A percentile compares a stretch with the other conserved stretches of the same genome.
These are phyloP conservation scores for Craspedostauros australis DNA, from an alignment of 108 stramenopile species.

Conservation along the genomic window DNA sequence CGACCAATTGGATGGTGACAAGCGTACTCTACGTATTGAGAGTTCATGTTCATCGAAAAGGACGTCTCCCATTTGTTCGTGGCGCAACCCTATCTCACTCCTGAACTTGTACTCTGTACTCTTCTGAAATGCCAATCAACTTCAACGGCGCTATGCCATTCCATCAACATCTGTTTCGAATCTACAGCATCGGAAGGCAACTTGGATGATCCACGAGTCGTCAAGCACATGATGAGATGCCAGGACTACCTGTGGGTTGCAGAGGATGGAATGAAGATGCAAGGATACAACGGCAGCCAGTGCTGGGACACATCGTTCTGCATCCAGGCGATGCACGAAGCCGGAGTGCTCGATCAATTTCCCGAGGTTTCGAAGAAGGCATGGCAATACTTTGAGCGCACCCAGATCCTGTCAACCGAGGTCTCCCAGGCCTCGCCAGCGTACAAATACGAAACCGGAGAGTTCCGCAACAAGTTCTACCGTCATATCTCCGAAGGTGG, in stretches of 20 bases:
- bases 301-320: conserved; percentile 99
- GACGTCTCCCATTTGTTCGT: no score
- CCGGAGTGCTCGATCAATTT: conserved; percentile 72
- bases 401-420: conserved; percentile 82
- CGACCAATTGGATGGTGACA: no score
- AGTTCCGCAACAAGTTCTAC: conserved; percentile 74
- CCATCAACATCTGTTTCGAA: not conserved
- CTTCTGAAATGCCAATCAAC: not conserved
- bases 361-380: conserved; percentile 60
- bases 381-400: conserved; percentile 76
- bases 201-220: conserved; percentile 50
- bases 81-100: no score
- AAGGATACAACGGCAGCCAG: conserved; percentile 97
- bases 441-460: conserved; percentile 67
- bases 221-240: conserved; percentile 82
- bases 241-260: conserved; percentile 97
- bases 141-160: not conserved
- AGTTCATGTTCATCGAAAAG: no score
- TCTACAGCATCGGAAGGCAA: conserved; percentile 36
- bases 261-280: conserved; percentile 99
- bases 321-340: conserved; percentile 85
- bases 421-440: conserved; percentile 68
- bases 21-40: no score
- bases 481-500: conserved; percentile 95
- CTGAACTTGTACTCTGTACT: no score